Base-by-base conservation (phyloP, 345 rosid genomes). In the Linum trigynum region DNA sequence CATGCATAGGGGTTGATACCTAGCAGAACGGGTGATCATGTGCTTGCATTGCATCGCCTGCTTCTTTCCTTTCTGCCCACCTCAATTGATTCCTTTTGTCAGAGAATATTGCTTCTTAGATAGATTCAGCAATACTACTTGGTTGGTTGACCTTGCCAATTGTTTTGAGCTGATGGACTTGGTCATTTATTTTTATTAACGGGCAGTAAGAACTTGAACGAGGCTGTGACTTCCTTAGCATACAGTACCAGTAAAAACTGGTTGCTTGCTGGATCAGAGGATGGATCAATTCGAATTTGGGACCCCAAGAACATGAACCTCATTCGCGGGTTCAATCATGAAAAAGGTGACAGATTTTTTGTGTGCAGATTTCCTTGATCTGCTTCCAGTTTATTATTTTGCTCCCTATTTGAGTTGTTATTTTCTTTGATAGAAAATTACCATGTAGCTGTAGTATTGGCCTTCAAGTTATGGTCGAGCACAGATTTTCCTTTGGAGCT, bases 191-290 rank as follows among this genome's bases (percentile, higher is more conserved):
- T 57, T 57, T 57, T 73, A 23, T 23, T 23, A 23, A 23, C 32
- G 58, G 39, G 71, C 96, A 90, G 97, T 23, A 23, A 23, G 32
- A 23, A 23, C 32, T 23, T 23, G 32, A 23, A 23, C 68, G 82
- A 86, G 73, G 81, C 81, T 61, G 85, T 90, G 65, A 86, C 90
- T 61, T 84, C 85, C 84, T 82, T 88, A 76, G 82, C 87, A 17
- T 84, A 86, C 59, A 78, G 90, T 67, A 50, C 71, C 5, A 77
- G 72, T 4, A 80, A 84, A 69, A 84, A 83, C 76, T 65, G 81
- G 41, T 77, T 90, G 77, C 78, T 92, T 35, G 83, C 89, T 69
- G 96, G 95, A 61, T 85, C 96, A 57, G 91, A 82, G 72, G 96
- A 90, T 73, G 98, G 98, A 61, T 48, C 74, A 67, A 69, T 92